These are phyloP conservation scores for Diplotaxis tenuifolia DNA, from an alignment of 345 rosid genomes.

Conservation along the genomic window DNA sequence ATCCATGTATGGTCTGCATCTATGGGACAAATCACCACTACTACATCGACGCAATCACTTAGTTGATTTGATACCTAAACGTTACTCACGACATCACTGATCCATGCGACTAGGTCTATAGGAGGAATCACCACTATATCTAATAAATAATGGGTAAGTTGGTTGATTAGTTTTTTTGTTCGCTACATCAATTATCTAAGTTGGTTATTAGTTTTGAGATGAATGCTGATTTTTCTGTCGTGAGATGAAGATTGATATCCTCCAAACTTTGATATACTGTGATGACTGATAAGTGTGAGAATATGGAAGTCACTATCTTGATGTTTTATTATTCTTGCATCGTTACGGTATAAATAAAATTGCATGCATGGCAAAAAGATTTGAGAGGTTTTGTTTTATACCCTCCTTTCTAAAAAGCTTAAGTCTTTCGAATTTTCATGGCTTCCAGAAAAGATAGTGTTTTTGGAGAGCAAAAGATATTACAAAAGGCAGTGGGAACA, in stretches of 20 bases:
- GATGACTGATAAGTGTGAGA: neutral
- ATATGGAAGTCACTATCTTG: neutral
- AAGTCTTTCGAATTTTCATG: constrained; percentile 13
- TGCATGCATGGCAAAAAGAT: constrained; percentile 23
- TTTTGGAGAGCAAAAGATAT: constrained; percentile 19
- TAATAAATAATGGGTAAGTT: neutral
- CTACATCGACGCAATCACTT: neutral
- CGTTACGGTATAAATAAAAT: neutral
- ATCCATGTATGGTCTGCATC: neutral
- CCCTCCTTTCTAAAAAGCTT: constrained; percentile 12
- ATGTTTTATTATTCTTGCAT: neutral
- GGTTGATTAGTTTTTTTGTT: neutral
- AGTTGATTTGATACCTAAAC: neutral
- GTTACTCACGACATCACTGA: neutral
- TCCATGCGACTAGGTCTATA: too few species aligned
- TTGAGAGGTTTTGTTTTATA: neutral
- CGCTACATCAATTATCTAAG: too few species aligned
- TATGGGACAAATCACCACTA: neutral
- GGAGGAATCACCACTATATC: too few species aligned
- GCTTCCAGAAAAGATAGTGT: constrained; percentile 15
- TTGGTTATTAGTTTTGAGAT: too few species aligned
- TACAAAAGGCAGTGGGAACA: constrained; percentile 31
- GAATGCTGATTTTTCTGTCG: neutral
- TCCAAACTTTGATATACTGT: neutral
- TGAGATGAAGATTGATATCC: neutral